Evolutionary conservation across 2,329 filamentous ascomycete species (phyloP).

Genomic region (Alternaria viburni): DNA sequence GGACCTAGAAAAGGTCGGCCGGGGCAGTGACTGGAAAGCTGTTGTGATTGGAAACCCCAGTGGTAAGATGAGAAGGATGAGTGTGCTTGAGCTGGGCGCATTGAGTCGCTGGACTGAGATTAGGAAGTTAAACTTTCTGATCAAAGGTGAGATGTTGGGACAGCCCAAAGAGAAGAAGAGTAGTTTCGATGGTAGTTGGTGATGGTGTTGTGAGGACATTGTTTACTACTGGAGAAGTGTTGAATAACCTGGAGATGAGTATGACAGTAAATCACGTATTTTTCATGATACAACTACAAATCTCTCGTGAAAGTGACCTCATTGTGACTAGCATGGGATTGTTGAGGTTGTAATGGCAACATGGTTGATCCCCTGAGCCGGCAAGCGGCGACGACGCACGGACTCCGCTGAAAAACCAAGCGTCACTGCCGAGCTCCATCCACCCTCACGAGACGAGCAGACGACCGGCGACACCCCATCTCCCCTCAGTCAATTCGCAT

Average conservation of each 20-base stretch:
- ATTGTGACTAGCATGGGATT: background rate
- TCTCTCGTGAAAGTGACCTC: background rate
- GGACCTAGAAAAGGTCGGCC: conserved; percentile 51
- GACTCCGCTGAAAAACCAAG: conserved; percentile 27
- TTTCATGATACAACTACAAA: background rate
- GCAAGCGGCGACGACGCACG: conserved; percentile 17
- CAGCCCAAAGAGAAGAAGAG: conserved; percentile 18
- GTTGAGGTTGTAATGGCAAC: conserved; percentile 7
- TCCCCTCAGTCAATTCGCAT: conserved; percentile 26
- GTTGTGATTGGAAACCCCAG: conserved; percentile 75
- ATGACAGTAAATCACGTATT: background rate
- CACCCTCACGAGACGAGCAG: conserved; percentile 18
- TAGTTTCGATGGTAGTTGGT: conserved; percentile 6
- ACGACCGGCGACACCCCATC: conserved; percentile 26
- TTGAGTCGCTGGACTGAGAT: conserved; percentile 78
- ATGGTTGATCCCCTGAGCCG: conserved; percentile 17
- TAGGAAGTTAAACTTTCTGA: conserved; percentile 54
- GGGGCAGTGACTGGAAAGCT: conserved; percentile 67
- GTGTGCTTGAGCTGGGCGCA: conserved; percentile 71
- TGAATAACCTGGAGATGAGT: background rate
- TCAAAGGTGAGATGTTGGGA: conserved; percentile 29
- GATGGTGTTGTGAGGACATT: background rate
- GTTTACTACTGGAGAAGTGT: background rate
- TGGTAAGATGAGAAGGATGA: conserved; percentile 72
- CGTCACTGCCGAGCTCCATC: conserved; percentile 21